phyloP scores from a whole-genome alignment of 148 eudicot genomes.

The Cornus kousa region DNA sequence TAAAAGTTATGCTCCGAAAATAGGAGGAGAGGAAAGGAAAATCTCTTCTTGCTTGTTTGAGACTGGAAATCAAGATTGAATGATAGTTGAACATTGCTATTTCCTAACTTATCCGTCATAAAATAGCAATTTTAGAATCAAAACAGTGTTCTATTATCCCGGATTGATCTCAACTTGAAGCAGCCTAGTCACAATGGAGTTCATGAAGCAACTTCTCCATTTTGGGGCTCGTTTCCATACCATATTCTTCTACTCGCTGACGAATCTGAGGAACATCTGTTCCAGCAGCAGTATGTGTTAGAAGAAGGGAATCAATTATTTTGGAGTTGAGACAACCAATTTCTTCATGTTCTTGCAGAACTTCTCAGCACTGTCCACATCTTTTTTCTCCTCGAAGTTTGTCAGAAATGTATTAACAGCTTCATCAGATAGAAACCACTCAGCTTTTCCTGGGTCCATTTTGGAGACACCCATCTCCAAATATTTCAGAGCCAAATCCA shows the following conservation, averaged over 20 bases:
- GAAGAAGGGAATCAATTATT: conserved; percentile 12
- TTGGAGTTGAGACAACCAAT: conserved; percentile 29
- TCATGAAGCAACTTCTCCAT: conserved; percentile 8
- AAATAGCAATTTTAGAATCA: neutral
- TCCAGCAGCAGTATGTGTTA: conserved; percentile 2
- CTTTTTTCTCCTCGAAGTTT: conserved; percentile 35
- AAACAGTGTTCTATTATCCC: neutral
- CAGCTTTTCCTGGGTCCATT: conserved; percentile 6
- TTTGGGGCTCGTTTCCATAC: conserved; percentile 1
- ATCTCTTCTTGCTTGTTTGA: neutral
- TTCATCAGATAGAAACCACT: conserved; percentile 42
- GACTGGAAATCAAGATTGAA: neutral
- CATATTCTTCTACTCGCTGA: neutral
- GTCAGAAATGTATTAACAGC: conserved; percentile 28
- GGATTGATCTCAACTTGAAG: neutral
- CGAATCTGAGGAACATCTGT: neutral
- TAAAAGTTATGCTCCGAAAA: no score
- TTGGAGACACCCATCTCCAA: conserved; percentile 35
- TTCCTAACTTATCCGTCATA: neutral
- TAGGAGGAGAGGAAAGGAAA: no score
- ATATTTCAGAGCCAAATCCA: conserved; percentile 43
- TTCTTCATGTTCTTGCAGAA: conserved; percentile 46
- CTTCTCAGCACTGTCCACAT: conserved; percentile 24
- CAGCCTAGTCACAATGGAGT: neutral
- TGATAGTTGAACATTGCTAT: neutral